Evolutionary conservation across 192 early-diverging fungal species (phyloP), one percentile per base, ranked within the genome.

Genomic region (Backusella tuberculispora): DNA sequence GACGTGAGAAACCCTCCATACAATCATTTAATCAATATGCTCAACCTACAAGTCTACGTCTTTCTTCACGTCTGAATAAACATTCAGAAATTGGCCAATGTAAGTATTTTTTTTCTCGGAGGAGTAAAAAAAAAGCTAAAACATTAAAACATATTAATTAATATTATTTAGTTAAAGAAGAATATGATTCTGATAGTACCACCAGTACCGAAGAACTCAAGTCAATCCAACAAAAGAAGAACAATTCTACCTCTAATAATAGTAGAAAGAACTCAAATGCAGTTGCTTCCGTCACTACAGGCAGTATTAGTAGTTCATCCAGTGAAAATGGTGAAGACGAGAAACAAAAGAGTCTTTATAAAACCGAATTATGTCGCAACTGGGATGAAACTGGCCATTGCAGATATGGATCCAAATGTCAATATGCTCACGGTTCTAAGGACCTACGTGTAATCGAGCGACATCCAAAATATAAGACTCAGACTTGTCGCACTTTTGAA

Each of bases 401-500:
- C 56, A 68, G 95, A 76, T 99, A 98, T 78, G 96, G 95, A 15
- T 83, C 85, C n/a, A 92, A 95, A 80, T 99, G 97, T 84, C 94
- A 95, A 81, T 99, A 96, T 89, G 97, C 97, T 8, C 97, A 99
- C 67, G 92, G 92, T 8, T 63, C 80, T 42, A 73, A 70, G 56
- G 97, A 99, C 79, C 88, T 98, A 44, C 88, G 96, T 26, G 78
- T 83, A 50, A 90, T 96, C 3, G 84, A 89, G 50, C 87, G 95
- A 48, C 96, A 99, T 75, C 93, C 93, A 63, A 95, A 93, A 73
- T 99, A 99, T 85, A 97, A 98, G 85, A 98, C 95, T 7, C 93
- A 96, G 74, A 87, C 95, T 56, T 99, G 97, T 85, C 94, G 91
- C 67, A 95, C 95, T 41, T 99, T 92, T 83, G 91, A 89, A 83